phyloP scores from a whole-genome alignment of 2,329 filamentous ascomycete species.

The Ustilaginoidea virens region DNA sequence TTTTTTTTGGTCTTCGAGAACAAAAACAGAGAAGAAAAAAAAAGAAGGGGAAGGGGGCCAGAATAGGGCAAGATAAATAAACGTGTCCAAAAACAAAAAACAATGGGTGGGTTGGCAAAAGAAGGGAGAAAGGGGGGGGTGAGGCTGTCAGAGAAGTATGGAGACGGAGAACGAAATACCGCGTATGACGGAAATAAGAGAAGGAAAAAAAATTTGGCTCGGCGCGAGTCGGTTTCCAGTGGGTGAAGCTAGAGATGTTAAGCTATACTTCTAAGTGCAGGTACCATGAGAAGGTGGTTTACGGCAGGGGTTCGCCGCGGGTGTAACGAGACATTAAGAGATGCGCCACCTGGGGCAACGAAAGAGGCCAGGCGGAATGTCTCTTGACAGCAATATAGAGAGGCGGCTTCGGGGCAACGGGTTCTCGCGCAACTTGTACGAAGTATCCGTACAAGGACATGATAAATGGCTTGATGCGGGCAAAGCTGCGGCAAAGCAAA shows the following conservation, averaged over 20 bases:
- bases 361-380: slow-evolving; percentile 4
- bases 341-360: background rate
- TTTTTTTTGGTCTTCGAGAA: too few species aligned
- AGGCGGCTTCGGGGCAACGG: too few species aligned
- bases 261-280: slow-evolving; percentile 11
- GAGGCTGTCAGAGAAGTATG: background rate
- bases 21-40: slow-evolving; percentile 3
- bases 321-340: background rate
- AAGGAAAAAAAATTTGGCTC: background rate
- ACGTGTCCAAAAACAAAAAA: background rate
- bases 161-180: background rate
- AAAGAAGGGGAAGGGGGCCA: slow-evolving; percentile 1
- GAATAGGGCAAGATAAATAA: slow-evolving; percentile 2
- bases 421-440: too few species aligned
- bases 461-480: too few species aligned
- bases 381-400: slow-evolving; percentile 8
- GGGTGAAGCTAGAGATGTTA: slow-evolving; percentile 3
- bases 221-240: slow-evolving; percentile 1
- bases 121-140: too few species aligned
- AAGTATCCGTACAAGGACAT: too few species aligned
- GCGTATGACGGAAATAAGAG: background rate
- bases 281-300: slow-evolving; percentile 5
- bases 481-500: too few species aligned
- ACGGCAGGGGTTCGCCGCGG: slow-evolving; percentile 2
- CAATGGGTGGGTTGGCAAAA: background rate